phyloP scores from a whole-genome alignment of 352 stramenopile species.

The Blastocystis sp. region DNA sequence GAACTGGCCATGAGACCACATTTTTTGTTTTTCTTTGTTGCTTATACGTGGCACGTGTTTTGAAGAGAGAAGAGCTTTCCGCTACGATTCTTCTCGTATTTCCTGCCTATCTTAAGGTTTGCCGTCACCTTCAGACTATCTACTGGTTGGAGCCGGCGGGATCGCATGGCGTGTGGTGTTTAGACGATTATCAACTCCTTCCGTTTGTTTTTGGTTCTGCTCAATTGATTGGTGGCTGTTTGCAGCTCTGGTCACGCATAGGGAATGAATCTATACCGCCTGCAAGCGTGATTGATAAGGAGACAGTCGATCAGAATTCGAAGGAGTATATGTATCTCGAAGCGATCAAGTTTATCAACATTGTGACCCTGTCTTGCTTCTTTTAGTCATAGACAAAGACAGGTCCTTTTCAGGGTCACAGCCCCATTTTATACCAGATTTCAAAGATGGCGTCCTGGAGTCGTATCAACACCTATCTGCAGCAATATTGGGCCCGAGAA shows the following conservation, averaged over 20 bases:
- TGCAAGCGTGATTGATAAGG: slow-evolving; percentile 72
- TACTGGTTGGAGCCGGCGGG: slow-evolving; percentile 93
- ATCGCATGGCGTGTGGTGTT: slow-evolving; percentile 93
- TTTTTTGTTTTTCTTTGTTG: slow-evolving; percentile 85
- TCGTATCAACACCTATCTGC: slow-evolving; percentile 73
- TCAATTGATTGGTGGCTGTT: slow-evolving; percentile 74
- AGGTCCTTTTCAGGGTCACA: slow-evolving; percentile 83
- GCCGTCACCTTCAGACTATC: slow-evolving; percentile 83
- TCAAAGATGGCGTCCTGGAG: slow-evolving; percentile 78
- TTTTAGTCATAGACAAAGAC: slow-evolving; percentile 69
- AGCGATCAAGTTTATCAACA: slow-evolving; percentile 81
- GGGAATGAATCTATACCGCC: slow-evolving; percentile 72
- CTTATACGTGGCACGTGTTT: slow-evolving; percentile 63
- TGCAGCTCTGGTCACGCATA: slow-evolving; percentile 28
- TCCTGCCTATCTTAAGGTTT: slow-evolving; percentile 83
- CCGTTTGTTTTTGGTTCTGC: slow-evolving; percentile 93
- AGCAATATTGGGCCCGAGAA: slow-evolving; percentile 79
- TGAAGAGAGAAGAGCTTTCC: slow-evolving; percentile 62
- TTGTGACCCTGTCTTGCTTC: slow-evolving; percentile 65
- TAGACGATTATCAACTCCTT: slow-evolving; percentile 97
- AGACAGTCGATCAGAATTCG: slow-evolving; percentile 68
- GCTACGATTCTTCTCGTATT: slow-evolving; percentile 74
- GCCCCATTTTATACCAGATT: slow-evolving; percentile 86
- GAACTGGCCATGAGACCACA: slow-evolving; percentile 92
- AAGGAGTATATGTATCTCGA: slow-evolving; percentile 83